Conservation (phyloP, 192 early-diverging fungal genomes). For the Coemansia sp. region DNA sequence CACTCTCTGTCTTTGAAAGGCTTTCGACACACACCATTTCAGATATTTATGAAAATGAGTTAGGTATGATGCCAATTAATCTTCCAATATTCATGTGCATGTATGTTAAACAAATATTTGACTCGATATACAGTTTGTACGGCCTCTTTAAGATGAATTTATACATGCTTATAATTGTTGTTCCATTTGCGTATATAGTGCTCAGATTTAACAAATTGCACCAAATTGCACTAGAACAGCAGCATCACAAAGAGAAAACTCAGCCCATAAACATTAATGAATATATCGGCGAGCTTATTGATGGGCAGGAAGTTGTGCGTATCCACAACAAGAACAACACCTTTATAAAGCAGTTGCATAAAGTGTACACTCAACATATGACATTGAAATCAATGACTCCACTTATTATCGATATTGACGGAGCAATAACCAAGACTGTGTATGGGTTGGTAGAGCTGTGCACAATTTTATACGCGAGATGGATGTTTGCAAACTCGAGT, state of each 20-base stretch:
- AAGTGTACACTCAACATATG: not conserved
- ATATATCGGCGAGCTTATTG: not conserved
- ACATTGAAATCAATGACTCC: not conserved
- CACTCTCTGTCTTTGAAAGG: slow-evolving; percentile 16
- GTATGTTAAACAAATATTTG: not conserved
- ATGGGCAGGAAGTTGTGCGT: slow-evolving; percentile 3
- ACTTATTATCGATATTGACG: not conserved
- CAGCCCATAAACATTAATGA: not conserved
- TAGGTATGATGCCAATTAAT: not conserved
- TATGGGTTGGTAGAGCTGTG: not conserved
- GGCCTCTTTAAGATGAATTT: not conserved
- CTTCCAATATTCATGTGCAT: slow-evolving; percentile 2
- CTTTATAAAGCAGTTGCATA: slow-evolving; percentile 1
- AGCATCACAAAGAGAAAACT: not conserved
- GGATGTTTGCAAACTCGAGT: not conserved
- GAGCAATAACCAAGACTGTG: not conserved
- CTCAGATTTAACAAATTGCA: not conserved
- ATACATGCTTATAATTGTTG: not conserved
- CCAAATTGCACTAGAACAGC: not conserved
- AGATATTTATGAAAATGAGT: not conserved
- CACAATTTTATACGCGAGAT: not conserved
- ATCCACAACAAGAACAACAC: slow-evolving; percentile 4
- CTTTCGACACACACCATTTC: slow-evolving; percentile 13
- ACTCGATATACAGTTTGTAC: slow-evolving; percentile 1
- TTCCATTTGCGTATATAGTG: slow-evolving; percentile 7